Evolutionary conservation across 345 rosid genomes (phyloP).

Genomic region (Ceriops decandra): DNA sequence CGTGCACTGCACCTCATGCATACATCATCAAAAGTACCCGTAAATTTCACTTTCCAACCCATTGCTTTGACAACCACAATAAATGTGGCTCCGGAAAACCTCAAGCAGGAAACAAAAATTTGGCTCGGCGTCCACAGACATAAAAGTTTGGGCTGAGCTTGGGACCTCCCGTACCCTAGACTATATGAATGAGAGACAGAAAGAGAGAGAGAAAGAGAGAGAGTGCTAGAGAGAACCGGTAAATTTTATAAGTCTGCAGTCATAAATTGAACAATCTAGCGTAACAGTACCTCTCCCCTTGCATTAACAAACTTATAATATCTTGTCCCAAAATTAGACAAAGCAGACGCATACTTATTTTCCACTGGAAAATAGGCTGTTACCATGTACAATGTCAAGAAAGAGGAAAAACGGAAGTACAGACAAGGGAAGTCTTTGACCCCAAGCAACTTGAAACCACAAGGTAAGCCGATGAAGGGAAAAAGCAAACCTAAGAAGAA

Average conservation of each 20-base stretch:
- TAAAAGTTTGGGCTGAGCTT: not conserved
- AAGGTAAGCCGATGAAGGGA: constrained; percentile 24
- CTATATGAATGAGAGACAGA: not conserved
- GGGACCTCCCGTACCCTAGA: not conserved
- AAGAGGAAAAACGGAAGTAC: constrained; percentile 51
- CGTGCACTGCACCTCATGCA: not conserved
- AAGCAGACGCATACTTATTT: not conserved
- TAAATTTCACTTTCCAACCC: no score
- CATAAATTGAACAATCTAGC: no score
- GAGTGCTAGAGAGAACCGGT: no score
- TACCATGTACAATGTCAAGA: constrained; percentile 71
- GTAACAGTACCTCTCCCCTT: no score
- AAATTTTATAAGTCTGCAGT: no score
- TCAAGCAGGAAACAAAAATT: not conserved
- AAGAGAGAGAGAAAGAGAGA: no score
- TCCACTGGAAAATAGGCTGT: constrained; percentile 68
- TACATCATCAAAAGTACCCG: no score
- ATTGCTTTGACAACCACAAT: no score
- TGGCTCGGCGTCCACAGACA: not conserved
- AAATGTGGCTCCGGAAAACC: no score
- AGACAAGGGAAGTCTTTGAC: constrained; percentile 33
- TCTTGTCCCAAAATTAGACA: constrained; percentile 16
- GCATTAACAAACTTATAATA: not conserved
- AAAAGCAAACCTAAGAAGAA: constrained; percentile 35
- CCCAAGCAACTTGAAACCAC: constrained; percentile 51